Evolutionary conservation across 2,329 filamentous ascomycete genomes (phyloP), one percentile per base, ranked within the genome.

Genomic region (Calcarisporium arbuscula): DNA sequence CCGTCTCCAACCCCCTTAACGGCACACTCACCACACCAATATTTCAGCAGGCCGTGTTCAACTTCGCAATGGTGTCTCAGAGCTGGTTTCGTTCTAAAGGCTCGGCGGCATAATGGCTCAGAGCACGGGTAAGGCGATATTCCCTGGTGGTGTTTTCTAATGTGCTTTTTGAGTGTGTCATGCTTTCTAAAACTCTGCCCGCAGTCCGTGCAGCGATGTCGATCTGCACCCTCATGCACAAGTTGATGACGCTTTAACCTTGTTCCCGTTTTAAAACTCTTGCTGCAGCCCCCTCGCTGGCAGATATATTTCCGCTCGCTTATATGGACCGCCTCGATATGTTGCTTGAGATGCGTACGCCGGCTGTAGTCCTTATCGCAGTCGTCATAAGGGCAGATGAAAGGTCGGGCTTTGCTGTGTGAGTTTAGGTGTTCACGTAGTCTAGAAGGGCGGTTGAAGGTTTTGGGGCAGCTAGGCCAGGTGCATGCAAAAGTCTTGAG

Each of bases 361-460:
- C 90, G 84, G 11, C 86, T 74, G 54, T 94, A 96, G 26, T 80
- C 74, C 64, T 95, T 95, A 49, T 77, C 75, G 54, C 90, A 96
- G 26, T 62, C 78, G 5, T 70, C 62, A 41, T 81, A 72, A 4
- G 70, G 64, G 52, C 89, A 96, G 22, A 69, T 68, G 57, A 84
- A 92, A 0, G 86, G 79, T 2, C 89, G 77, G 48, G 89, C 84
- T 47, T 89, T 87, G 32, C 77, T 89, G 57, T 96, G 89, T 1
- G 84, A 87, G 43, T 87, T 74, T 16, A 90, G 62, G 52, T 95
- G 89, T 39, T 85, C 79, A 40, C 81, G 71, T 4, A 95, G 70
- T 19, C 86, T 77, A 20, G 82, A 82, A 2, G 87, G 88, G 4
- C 89, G 80, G 57, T 94, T 94, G 67, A 92, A 95, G 6, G 80